Evolutionary conservation across 2,329 filamentous ascomycete genomes (phyloP), one percentile per base, ranked within the genome.

Genomic region (Grosmannia huntii): DNA sequence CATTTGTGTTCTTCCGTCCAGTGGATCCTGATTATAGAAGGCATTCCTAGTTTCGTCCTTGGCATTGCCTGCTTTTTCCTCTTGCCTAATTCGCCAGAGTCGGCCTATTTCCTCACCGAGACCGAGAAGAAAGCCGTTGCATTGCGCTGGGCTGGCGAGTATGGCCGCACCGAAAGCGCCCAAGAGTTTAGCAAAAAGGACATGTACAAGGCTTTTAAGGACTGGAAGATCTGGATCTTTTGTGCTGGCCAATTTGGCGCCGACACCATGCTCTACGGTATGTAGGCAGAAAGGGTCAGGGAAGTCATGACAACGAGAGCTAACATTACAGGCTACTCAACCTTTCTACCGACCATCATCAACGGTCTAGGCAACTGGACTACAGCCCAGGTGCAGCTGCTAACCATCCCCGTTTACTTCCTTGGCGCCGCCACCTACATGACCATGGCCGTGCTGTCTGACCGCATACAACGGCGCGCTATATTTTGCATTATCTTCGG

Each of bases 331-430:
- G 86, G 87, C 5, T 90, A 84, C 69, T 86, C 83, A 55, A 90
- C 86, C 0, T 91, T 91, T 66, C 71, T 92, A 51, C 88, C 88
- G 0, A 90, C 86, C 5, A 91, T 92, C 63, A 89, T 92, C 68
- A 75, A 81, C 49, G 83, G 79, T 4, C 79, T 91, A 56, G 84
- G 86, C 3, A 60, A 64, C 12, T 89, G 86, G 75, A 76, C 80
- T 0, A 74, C 75, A 0, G 80, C 86, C 0, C 76, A 87, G 65
- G 81, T 89, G 6, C 87, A 91, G 68, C 81, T 88, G 36, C 77
- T 91, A 38, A 91, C 88, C 0, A 86, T 92, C 53, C 88, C 88
- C 0, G 89, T 86, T 69, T 91, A 91, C 67, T 81, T 82, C 5
- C 68, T 90, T 5, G 88, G 87, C 4, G 87, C 87, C 0, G 75